Conservation (phyloP, 2,329 filamentous ascomycete genomes). For the Ceratocystis colombiana region DNA sequence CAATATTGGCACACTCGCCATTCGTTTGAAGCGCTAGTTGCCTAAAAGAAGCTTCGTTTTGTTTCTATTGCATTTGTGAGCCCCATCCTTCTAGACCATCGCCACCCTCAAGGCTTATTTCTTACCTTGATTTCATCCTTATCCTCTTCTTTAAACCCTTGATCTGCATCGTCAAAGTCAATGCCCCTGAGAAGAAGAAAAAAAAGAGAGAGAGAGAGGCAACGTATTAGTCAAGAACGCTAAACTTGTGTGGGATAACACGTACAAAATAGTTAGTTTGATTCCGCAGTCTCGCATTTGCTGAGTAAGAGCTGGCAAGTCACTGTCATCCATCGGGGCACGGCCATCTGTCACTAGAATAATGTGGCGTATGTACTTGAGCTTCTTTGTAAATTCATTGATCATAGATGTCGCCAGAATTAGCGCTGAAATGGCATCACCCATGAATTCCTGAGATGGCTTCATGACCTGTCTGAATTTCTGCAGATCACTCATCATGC, state of each 20-base stretch:
- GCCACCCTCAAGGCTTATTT: constrained; percentile 41
- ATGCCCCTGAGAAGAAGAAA: constrained; percentile 50
- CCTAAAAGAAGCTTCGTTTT: constrained; percentile 62
- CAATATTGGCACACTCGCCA: constrained; percentile 71
- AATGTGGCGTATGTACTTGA: constrained; percentile 72
- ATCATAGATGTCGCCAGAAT: constrained; percentile 86
- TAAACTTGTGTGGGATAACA: constrained; percentile 26
- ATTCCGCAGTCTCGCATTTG: constrained; percentile 70
- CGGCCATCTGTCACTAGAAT: constrained; percentile 76
- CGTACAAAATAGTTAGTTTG: constrained; percentile 67
- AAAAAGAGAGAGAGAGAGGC: too few relatives aligned
- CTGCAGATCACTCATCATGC: constrained; percentile 58
- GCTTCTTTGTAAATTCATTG: constrained; percentile 61
- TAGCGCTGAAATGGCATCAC: constrained; percentile 81
- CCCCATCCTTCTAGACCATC: not conserved
- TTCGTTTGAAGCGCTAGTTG: constrained; percentile 57
- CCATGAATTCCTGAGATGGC: constrained; percentile 56
- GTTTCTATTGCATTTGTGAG: constrained; percentile 30
- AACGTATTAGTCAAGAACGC: not conserved
- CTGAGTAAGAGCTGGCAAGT: constrained; percentile 55
- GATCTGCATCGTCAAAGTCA: constrained; percentile 87
- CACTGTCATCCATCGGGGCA: constrained; percentile 53
- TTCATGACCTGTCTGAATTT: constrained; percentile 53
- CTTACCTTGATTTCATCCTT: constrained; percentile 61
- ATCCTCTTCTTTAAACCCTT: constrained; percentile 82